phyloP scores from a whole-genome alignment of 345 rosid genomes.

The Citrus sp. region DNA sequence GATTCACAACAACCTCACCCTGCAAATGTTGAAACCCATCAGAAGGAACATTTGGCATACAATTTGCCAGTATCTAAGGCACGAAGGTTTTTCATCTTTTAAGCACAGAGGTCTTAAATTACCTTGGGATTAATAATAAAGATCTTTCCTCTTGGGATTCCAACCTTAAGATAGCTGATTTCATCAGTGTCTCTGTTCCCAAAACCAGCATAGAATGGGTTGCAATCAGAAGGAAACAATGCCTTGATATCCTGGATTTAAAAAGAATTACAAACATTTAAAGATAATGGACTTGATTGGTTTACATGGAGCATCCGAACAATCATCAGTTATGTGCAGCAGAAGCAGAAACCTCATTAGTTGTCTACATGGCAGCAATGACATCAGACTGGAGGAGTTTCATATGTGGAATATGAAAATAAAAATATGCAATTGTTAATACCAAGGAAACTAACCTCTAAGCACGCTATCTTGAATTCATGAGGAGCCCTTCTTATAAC shows the following conservation, averaged over 20 bases:
- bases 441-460: conserved; percentile 65
- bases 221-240: conserved; percentile 82
- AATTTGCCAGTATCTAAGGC: not conserved
- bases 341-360: not conserved
- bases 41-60: conserved; percentile 5
- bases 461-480: conserved; percentile 98
- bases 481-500: conserved; percentile 98
- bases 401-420: not conserved
- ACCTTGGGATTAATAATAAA: conserved; percentile 98
- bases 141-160: conserved; percentile 93
- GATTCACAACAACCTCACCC: conserved; percentile 92
- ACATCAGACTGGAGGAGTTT: conserved; percentile 10
- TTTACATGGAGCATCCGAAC: not conserved
- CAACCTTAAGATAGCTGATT: conserved; percentile 94
- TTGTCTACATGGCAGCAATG: not conserved
- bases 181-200: conserved; percentile 98
- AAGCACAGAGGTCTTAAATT: conserved; percentile 11
- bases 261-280: conserved; percentile 2
- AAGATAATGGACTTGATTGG: not conserved
- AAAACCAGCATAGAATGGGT: conserved; percentile 98
- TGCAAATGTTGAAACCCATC: conserved; percentile 31
- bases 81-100: not conserved
- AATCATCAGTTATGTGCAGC: not conserved
- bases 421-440: not conserved
- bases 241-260: conserved; percentile 69